Evolutionary conservation across 208 protist species (phyloP), one percentile per base, ranked within the genome.

Genomic region (Acanthamoeba quina): DNA sequence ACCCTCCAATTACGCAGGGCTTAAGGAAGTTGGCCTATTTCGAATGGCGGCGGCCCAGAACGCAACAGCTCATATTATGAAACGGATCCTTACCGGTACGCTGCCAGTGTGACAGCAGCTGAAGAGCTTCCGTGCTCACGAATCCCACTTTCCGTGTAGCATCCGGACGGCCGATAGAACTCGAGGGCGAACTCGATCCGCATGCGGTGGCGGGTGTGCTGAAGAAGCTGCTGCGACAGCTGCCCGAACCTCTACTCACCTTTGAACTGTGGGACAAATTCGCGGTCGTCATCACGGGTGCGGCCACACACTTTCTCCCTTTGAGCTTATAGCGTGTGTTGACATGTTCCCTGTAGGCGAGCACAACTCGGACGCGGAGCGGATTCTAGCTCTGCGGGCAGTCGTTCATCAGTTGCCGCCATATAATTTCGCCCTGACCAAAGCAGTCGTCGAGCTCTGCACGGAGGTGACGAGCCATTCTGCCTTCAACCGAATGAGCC

Each of bases 251-350:
- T 7, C 85, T 91, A 0, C 85, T 91, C 41, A 91, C 85, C 29
- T 91, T 91, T 49, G 85, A 91, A 34, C 60, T 74, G 5, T 91
- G 85, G 85, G 85, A 91, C 41, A 49, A 91, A 19, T 91, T 91
- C 41, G 62, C 54, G 0, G 21, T 54, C 21, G 85, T 72, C 41
- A 72, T 91, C 58, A 66, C 54, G 5, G 85, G 58, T 90, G 29
- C 56, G 24, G 21, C 6, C 41, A 21, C 26, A 21, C 44, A 56
- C 31, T 85, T 10, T 1, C 76, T 47, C 19, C 26, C 9, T 83
- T 37, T 24, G 17, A 44, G 15, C 24, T 29, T 24, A 13, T 49
- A 17, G 70, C 54, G 17, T 90, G 54, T 17, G 17, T 66, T 88
- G 17, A 21, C n/a, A 5, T 90, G 6, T 49, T 68, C 15, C 68